Percentiles rank a stretch among this genome's conserved stretches.
Conservation (phyloP, 176 grass and related monocot genomes). For the Dendrocalamus sinicus region DNA sequence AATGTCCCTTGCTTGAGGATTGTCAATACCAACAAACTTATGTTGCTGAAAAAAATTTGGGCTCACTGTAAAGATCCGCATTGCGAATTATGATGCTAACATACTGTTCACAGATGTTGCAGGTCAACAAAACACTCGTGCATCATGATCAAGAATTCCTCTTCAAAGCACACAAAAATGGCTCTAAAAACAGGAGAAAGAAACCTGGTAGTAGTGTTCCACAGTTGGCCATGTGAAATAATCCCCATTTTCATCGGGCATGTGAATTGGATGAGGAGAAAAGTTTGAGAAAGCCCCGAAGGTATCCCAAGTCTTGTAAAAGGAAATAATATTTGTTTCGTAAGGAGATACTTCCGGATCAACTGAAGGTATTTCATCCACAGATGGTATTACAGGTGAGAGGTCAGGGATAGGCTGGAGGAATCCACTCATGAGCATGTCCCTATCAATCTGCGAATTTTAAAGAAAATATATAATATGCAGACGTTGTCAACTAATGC, state of each 20-base stretch:
- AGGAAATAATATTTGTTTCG: slow-evolving; percentile 90
- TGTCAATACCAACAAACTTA: slow-evolving; percentile 76
- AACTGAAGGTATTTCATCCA: slow-evolving; percentile 64
- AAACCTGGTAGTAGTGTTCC: slow-evolving; percentile 98
- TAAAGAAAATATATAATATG: slow-evolving; percentile 1
- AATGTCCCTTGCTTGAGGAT: slow-evolving; percentile 59
- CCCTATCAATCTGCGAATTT: slow-evolving; percentile 70
- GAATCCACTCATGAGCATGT: slow-evolving; percentile 94
- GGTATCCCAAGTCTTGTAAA: slow-evolving; percentile 96
- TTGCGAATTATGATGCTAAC: slow-evolving; percentile 7
- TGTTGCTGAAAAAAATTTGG: slow-evolving; percentile 59
- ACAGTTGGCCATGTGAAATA: slow-evolving; percentile 68
- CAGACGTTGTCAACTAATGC: background rate
- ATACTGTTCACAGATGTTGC: background rate
- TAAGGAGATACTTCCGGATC: slow-evolving; percentile 87
- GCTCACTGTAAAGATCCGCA: background rate
- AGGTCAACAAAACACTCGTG: background rate
- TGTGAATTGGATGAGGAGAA: slow-evolving; percentile 77
- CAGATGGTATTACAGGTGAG: slow-evolving; percentile 82
- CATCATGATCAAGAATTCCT: background rate
- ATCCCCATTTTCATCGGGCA: slow-evolving; percentile 67
- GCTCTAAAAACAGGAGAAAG: background rate
- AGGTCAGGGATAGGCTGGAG: slow-evolving; percentile 93
- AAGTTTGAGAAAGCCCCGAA: slow-evolving; percentile 98
- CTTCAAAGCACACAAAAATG: background rate